Evolutionary conservation across 805 yeast species (phyloP), one percentile per base, ranked within the genome.

Genomic region (Blastobotrys mokoenaii): DNA sequence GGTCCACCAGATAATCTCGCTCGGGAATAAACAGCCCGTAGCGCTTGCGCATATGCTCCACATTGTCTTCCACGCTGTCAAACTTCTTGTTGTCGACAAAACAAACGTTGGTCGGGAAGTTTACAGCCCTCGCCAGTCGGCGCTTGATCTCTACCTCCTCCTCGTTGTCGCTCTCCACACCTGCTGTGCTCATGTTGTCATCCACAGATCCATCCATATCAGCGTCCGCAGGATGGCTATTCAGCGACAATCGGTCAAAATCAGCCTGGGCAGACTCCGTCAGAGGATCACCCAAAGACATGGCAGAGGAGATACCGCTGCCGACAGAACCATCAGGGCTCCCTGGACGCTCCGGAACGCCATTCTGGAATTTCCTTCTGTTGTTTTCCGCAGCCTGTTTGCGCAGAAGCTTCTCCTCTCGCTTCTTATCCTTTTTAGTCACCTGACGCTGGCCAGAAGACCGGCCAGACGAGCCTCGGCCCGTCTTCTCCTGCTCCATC

Each of bases 1-100:
- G 66, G 60, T 89, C 86, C 0, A 65, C 68, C 40, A 93, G 69
- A 56, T 77, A 88, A 12, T 76, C 72, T 49, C 72, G 68, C 62
- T 93, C 97, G 1, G 98, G 98, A 5, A 93, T 73, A 50, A 82
- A 93, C 37, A 93, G 70, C 1, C 97, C 97, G 63, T 84, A 96
- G 32, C 63, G 68, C 47, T 71, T 72, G 57, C 76, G 79, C 95
- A 93, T 83, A 62, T 93, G 96, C 25, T 70, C 71, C 27, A 83
- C 72, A 50, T 81, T 81, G 31, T 67, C 71, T 53, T 80, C 84
- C 14, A 79, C 58, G 25, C 75, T 77, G 11, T 59, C 65, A 49
- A 77, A 73, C 43, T 74, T 68, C 25, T 65, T 55, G 25, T 80
- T 82, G 63, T 57, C 63, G 48, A 69, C 65, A 29, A 69, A 60